These are phyloP conservation scores for Corylus heterophylla DNA, from an alignment of 306 rosid genomes.

Conservation along the genomic window DNA sequence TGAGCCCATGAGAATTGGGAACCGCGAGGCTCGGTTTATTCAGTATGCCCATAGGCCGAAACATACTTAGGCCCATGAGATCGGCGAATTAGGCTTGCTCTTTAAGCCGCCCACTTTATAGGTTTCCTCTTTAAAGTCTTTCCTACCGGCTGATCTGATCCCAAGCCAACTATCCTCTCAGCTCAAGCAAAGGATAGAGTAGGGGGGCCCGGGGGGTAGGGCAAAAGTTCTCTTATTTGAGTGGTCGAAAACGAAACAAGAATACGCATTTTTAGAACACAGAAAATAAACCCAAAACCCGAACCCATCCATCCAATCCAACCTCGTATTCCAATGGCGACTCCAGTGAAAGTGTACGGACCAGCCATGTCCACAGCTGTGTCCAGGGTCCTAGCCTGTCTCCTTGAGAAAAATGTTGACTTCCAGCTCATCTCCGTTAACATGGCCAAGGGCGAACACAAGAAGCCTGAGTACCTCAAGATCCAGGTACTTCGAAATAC, in stretches of 20 bases:
- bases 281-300: not conserved
- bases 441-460: conserved; percentile 89
- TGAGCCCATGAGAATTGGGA: too few relatives aligned
- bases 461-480: conserved; percentile 62
- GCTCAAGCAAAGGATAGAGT: conserved; percentile 28
- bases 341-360: conserved; percentile 76
- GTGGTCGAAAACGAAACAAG: conserved; percentile 21
- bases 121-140: too few relatives aligned
- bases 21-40: too few relatives aligned
- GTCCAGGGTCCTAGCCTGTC: conserved; percentile 78
- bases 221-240: not conserved
- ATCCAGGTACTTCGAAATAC: conserved; percentile 46
- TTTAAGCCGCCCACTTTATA: not conserved
- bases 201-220: not conserved
- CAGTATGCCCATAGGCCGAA: too few relatives aligned
- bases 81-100: not conserved
- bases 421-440: conserved; percentile 62
- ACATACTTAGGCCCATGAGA: not conserved
- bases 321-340: conserved; percentile 42
- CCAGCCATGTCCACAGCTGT: conserved; percentile 77
- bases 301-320: not conserved
- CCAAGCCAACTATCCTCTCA: not conserved
- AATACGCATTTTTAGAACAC: not conserved
- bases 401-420: conserved; percentile 62
- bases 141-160: not conserved